Conservation (phyloP, 257 asterid genomes). For the Forsythia suspensa region DNA sequence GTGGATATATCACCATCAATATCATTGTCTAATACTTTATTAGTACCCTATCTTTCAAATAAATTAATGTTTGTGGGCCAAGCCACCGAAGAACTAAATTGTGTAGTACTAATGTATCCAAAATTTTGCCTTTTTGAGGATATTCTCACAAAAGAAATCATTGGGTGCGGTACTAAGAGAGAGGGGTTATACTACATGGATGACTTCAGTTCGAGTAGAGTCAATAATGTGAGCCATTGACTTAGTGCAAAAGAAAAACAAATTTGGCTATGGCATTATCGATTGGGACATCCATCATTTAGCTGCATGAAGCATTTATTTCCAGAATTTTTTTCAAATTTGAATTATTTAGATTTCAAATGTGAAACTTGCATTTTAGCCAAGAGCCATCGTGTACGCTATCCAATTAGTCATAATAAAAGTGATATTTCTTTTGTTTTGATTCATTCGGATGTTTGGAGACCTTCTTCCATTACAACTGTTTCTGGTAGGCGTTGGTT, state of each 20-base stretch:
- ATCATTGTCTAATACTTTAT: neutral
- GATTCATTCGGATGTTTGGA: neutral
- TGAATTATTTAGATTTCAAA: neutral
- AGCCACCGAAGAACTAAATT: too few species aligned
- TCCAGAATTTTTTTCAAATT: too few species aligned
- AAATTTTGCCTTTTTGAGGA: neutral
- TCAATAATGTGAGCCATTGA: neutral
- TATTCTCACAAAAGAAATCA: neutral
- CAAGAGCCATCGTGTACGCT: neutral
- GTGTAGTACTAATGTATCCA: neutral
- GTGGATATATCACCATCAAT: neutral
- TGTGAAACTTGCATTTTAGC: neutral
- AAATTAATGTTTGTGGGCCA: neutral
- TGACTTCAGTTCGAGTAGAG: neutral
- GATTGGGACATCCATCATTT: too few species aligned
- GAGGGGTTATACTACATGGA: neutral
- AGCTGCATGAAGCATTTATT: too few species aligned
- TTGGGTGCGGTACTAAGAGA: neutral
- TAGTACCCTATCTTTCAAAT: neutral
- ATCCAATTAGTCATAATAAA: neutral
- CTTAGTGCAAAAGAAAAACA: neutral
- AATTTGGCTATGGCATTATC: too few species aligned
- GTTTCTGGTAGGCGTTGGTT: neutral
- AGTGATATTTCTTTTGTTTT: neutral
- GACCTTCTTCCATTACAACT: neutral